Evolutionary conservation across 306 rosid genomes (phyloP).

Genomic region (Macrotyloma uniflorum): DNA sequence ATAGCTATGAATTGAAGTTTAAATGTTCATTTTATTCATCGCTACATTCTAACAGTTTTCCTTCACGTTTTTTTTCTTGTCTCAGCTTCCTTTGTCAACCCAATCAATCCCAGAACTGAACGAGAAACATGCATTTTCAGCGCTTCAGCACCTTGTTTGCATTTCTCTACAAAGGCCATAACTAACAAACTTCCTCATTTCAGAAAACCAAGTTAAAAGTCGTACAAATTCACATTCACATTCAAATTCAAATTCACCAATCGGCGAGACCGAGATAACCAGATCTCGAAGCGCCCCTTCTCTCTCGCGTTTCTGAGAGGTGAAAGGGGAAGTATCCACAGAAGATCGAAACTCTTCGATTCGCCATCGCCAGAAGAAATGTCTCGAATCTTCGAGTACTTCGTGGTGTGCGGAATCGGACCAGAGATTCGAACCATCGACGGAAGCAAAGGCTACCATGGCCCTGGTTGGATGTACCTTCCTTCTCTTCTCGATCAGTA

Average conservation of each 20-base stretch:
- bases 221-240: slow-evolving; percentile 28
- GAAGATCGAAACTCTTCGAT: slow-evolving; percentile 27
- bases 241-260: slow-evolving; percentile 32
- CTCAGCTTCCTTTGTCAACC: not conserved
- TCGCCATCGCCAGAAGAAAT: slow-evolving; percentile 40
- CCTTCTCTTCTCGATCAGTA: slow-evolving; percentile 85
- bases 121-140: slow-evolving; percentile 22
- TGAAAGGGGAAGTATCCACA: slow-evolving; percentile 46
- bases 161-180: not conserved
- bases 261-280: slow-evolving; percentile 20
- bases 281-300: slow-evolving; percentile 49
- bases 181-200: slow-evolving; percentile 7
- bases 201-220: slow-evolving; percentile 22
- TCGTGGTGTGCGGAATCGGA: slow-evolving; percentile 96
- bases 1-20: not conserved
- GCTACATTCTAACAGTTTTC: not conserved
- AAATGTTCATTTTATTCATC: not conserved
- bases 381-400: slow-evolving; percentile 95
- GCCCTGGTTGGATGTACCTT: slow-evolving; percentile 61
- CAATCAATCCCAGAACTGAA: not conserved
- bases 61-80: not conserved
- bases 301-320: slow-evolving; percentile 42
- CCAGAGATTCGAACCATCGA: slow-evolving; percentile 92
- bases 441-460: slow-evolving; percentile 85
- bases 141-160: slow-evolving; percentile 9